Conservation (phyloP, 768 basidiomycete species). For the Paxillus rubicundulus region DNA sequence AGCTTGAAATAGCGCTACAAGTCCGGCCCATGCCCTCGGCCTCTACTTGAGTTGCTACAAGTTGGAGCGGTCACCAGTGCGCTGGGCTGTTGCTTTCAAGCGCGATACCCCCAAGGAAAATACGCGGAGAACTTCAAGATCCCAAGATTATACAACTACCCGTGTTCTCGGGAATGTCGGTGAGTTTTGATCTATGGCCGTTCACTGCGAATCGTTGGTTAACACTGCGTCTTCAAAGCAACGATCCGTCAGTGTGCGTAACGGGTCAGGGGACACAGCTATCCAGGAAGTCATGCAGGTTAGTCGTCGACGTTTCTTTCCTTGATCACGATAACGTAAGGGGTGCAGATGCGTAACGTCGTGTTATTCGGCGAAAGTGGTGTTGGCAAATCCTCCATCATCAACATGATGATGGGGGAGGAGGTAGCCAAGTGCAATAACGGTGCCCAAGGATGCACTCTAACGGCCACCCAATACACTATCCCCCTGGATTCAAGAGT, state of each 20-base stretch:
- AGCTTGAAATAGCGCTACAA: not conserved
- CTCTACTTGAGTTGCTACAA: not conserved
- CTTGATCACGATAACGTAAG: not conserved
- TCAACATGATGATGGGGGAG: constrained; percentile 34
- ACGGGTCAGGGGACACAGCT: not conserved
- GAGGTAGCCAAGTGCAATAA: constrained; percentile 28
- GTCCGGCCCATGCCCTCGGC: not conserved
- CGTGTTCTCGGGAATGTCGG: not conserved
- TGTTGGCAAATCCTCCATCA: constrained; percentile 40
- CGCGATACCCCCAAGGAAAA: no score
- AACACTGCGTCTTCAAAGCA: not conserved
- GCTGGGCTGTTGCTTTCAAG: not conserved
- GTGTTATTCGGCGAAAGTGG: constrained; percentile 35
- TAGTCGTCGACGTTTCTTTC: not conserved
- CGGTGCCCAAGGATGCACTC: constrained; percentile 29
- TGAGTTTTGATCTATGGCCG: not conserved
- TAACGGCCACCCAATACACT: constrained; percentile 16
- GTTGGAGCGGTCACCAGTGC: not conserved
- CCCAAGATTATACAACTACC: not conserved
- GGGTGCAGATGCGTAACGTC: constrained; percentile 26
- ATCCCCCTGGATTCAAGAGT: constrained; percentile 14
- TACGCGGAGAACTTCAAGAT: not conserved
- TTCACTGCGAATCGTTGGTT: not conserved
- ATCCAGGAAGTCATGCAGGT: constrained; percentile 4
- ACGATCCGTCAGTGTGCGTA: not conserved